phyloP scores from a whole-genome alignment of 139 green algal genomes.

The Pseudopediastrum boryanum region DNA sequence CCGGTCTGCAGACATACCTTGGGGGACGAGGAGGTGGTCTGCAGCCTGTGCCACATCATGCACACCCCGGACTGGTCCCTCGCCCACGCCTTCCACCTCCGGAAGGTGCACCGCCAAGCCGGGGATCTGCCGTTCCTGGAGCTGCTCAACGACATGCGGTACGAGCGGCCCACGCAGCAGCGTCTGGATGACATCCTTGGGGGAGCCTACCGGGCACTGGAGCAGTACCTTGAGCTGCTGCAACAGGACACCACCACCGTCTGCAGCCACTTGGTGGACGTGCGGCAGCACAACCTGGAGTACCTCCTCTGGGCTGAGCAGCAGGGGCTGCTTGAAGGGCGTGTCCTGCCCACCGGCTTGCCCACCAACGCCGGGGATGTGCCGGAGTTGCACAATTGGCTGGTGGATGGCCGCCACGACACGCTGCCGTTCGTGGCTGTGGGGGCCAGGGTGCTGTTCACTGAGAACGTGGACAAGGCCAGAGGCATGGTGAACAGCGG shows the following conservation, averaged over 20 bases:
- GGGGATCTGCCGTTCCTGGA: not conserved
- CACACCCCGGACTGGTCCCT: not conserved
- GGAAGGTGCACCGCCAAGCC: not conserved
- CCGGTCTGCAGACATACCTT: not conserved
- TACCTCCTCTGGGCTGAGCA: not conserved
- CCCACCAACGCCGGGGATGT: not conserved
- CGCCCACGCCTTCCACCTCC: not conserved
- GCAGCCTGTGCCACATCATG: not conserved
- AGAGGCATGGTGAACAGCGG: not conserved
- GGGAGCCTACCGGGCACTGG: not conserved
- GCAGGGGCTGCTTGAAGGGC: not conserved
- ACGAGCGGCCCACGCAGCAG: not conserved
- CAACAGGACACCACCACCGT: not conserved
- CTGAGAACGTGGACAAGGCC: not conserved
- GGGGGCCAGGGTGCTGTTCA: not conserved
- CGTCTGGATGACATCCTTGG: not conserved
- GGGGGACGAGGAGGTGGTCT: not conserved
- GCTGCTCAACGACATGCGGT: not conserved
- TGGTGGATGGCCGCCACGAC: not conserved
- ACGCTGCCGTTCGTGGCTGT: not conserved
- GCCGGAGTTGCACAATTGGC: not conserved
- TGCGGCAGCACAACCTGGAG: not conserved
- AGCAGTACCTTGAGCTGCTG: not conserved
- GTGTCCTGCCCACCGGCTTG: not conserved
- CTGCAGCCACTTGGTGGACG: constrained; percentile 8